Conservation (phyloP, 495 filamentous ascomycete species). For the Penicillium lagena region DNA sequence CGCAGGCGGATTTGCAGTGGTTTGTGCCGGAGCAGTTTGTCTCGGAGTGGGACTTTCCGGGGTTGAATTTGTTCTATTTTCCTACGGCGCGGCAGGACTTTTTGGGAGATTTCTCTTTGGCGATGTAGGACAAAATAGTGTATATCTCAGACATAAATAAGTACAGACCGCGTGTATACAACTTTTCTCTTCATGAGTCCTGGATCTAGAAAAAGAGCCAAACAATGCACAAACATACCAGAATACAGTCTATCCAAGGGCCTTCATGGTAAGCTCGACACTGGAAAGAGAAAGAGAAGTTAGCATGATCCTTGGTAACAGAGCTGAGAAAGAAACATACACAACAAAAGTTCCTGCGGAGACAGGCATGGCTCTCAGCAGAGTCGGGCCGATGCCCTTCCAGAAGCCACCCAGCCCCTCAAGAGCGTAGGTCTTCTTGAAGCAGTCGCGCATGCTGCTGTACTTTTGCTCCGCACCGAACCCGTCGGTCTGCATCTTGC, state of each 20-base stretch:
- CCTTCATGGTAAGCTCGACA: constrained; percentile 42
- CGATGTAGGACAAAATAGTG: constrained; percentile 10
- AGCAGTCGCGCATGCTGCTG: constrained; percentile 82
- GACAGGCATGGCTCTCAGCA: constrained; percentile 95
- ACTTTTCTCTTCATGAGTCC: constrained; percentile 19
- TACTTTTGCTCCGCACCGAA: constrained; percentile 67
- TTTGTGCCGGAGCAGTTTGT: constrained; percentile 48
- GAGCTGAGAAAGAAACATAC: constrained; percentile 21
- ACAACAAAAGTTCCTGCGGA: constrained; percentile 95
- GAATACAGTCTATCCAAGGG: constrained; percentile 26
- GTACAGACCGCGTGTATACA: constrained; percentile 10
- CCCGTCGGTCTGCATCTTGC: constrained; percentile 98
- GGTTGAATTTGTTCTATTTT: constrained; percentile 44
- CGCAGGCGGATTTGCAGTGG: constrained; percentile 42
- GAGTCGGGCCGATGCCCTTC: constrained; percentile 91
- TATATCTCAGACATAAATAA: background rate
- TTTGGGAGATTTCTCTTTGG: constrained; percentile 33
- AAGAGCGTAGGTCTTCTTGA: constrained; percentile 68
- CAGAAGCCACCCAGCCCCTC: constrained; percentile 87
- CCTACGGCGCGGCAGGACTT: constrained; percentile 41
- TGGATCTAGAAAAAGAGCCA: constrained; percentile 27
- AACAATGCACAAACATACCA: constrained; percentile 9
- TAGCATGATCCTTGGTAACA: constrained; percentile 1
- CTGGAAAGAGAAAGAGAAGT: constrained; percentile 13
- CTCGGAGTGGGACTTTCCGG: constrained; percentile 50